Conservation (phyloP, 2,329 filamentous ascomycete genomes). For the Colletotrichum lini region DNA sequence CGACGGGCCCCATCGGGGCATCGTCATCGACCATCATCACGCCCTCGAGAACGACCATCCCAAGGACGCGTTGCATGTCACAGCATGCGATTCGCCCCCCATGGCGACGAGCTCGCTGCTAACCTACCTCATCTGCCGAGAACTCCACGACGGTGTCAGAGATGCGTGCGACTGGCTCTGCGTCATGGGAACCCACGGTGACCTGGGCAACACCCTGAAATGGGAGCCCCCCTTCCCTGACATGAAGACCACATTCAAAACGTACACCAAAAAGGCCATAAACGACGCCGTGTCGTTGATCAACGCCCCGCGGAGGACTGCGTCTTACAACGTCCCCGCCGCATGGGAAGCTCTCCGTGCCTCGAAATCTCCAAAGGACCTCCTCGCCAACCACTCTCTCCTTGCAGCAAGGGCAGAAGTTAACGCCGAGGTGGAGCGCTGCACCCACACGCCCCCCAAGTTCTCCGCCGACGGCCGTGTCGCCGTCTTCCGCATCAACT, state of each 20-base stretch:
- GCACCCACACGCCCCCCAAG: slow-evolving; percentile 73
- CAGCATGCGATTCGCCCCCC: slow-evolving; percentile 74
- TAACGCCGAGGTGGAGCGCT: slow-evolving; percentile 72
- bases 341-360: slow-evolving; percentile 72
- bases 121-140: slow-evolving; percentile 74
- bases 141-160: slow-evolving; percentile 66
- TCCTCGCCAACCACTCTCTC: slow-evolving; percentile 65
- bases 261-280: slow-evolving; percentile 72
- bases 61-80: slow-evolving; percentile 66
- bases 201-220: slow-evolving; percentile 75
- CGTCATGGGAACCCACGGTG: slow-evolving; percentile 76
- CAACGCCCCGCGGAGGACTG: slow-evolving; percentile 75
- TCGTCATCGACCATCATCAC: slow-evolving; percentile 78
- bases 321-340: slow-evolving; percentile 70
- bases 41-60: slow-evolving; percentile 71
- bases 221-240: slow-evolving; percentile 78
- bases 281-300: slow-evolving; percentile 75
- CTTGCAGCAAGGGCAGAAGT: slow-evolving; percentile 71
- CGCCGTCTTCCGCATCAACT: slow-evolving; percentile 74
- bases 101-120: slow-evolving; percentile 76
- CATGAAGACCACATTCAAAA: slow-evolving; percentile 73
- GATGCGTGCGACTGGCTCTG: slow-evolving; percentile 72
- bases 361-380: slow-evolving; percentile 64
- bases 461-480: slow-evolving; percentile 75
- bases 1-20: slow-evolving; percentile 61